Evolutionary conservation across 352 stramenopile genomes (phyloP).

Genomic region (Phytophthora fragariae): DNA sequence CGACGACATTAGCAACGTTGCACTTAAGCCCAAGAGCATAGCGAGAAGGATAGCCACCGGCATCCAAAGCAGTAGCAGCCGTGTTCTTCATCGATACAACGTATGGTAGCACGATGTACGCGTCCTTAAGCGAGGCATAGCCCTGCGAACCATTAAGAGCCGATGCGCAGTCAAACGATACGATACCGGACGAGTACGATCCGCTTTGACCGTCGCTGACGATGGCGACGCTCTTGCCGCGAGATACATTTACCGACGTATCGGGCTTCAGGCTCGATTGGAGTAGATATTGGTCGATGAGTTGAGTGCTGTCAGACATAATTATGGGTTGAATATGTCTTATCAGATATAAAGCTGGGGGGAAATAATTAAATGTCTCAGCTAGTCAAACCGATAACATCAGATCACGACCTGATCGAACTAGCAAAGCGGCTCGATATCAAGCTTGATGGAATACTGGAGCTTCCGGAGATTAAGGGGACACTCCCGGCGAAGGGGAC

Average conservation of each 20-base stretch:
- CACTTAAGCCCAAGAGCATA: not conserved
- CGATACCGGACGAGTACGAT: not conserved
- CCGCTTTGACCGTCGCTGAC: not conserved
- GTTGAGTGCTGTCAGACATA: not conserved
- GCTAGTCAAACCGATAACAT: not conserved
- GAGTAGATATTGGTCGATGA: not conserved
- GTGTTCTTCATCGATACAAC: not conserved
- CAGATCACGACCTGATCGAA: not conserved
- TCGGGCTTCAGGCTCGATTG: not conserved
- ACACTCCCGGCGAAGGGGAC: not conserved
- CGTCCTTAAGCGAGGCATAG: not conserved
- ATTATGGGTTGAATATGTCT: not conserved
- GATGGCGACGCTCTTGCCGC: not conserved
- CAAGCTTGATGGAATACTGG: constrained; percentile 8
- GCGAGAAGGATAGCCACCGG: not conserved
- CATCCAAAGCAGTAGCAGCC: not conserved
- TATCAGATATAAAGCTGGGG: not conserved
- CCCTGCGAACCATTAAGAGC: not conserved
- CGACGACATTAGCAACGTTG: not conserved
- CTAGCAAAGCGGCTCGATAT: constrained; percentile 2
- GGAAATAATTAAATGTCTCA: not conserved
- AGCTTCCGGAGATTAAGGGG: constrained; percentile 2
- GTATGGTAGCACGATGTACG: not conserved
- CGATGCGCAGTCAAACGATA: not conserved
- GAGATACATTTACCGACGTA: not conserved